Evolutionary conservation across 192 early-diverging fungal species (phyloP).

Genomic region (Chytriomyces sp.): DNA sequence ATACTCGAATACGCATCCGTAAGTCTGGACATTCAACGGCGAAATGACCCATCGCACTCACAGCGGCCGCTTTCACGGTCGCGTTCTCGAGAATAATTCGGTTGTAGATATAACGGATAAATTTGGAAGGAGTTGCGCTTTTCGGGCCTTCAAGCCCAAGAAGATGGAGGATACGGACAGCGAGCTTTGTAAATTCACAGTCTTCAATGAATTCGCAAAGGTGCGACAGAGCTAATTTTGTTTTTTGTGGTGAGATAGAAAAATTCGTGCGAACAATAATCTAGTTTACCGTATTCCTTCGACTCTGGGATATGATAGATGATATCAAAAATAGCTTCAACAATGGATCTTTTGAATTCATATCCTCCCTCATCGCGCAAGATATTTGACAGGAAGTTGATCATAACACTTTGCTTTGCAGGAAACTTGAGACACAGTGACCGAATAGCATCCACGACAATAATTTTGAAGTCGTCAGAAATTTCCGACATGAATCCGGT

Average conservation of each 20-base stretch:
- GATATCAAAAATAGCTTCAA: slow-evolving; percentile 97
- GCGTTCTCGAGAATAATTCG: slow-evolving; percentile 97
- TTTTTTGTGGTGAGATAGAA: background rate
- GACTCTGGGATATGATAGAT: slow-evolving; percentile 91
- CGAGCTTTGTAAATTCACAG: slow-evolving; percentile 98
- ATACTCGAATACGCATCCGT: slow-evolving; percentile 65
- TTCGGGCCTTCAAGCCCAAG: slow-evolving; percentile 93
- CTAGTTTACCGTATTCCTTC: slow-evolving; percentile 77
- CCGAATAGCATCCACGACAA: slow-evolving; percentile 97
- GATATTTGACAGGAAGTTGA: slow-evolving; percentile 89
- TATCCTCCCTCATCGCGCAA: slow-evolving; percentile 98
- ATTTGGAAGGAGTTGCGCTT: slow-evolving; percentile 89
- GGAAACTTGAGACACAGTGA: slow-evolving; percentile 98
- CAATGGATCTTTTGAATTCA: slow-evolving; percentile 94
- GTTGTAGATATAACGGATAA: slow-evolving; percentile 99
- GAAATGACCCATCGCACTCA: slow-evolving; percentile 94
- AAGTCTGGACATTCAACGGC: slow-evolving; percentile 83
- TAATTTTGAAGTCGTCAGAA: slow-evolving; percentile 98
- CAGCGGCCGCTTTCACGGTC: slow-evolving; percentile 93
- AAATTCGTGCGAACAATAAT: background rate
- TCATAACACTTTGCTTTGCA: slow-evolving; percentile 88
- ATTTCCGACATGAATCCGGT: slow-evolving; percentile 98
- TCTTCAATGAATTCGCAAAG: slow-evolving; percentile 99
- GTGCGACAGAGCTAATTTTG: slow-evolving; percentile 77
- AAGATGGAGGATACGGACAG: slow-evolving; percentile 95